Conservation (phyloP, 495 filamentous ascomycete species). For the Penicillium cosmopolitanum region DNA sequence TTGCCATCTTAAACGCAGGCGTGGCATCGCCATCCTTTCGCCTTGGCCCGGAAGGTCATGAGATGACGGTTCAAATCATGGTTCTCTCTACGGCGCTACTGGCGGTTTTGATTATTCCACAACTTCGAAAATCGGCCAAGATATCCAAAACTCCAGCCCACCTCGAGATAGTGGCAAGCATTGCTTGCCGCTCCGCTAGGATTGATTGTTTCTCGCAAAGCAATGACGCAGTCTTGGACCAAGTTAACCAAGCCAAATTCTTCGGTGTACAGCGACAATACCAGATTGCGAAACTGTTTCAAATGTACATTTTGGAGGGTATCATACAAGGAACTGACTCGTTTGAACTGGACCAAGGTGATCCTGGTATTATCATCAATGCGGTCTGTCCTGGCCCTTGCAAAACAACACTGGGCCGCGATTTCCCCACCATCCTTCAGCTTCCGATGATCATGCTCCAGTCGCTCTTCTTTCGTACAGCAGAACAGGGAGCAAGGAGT, state of each 20-base stretch:
- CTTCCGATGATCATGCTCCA: slow-evolving; percentile 8
- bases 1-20: slow-evolving; percentile 30
- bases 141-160: not conserved
- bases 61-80: slow-evolving; percentile 18
- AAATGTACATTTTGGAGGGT: slow-evolving; percentile 28
- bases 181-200: not conserved
- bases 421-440: not conserved
- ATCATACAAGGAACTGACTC: not conserved
- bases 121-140: not conserved
- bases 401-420: slow-evolving; percentile 3
- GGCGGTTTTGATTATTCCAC: slow-evolving; percentile 6
- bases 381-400: slow-evolving; percentile 21
- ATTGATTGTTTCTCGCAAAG: not conserved
- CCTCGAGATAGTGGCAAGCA: slow-evolving; percentile 5
- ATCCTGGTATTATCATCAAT: slow-evolving; percentile 22
- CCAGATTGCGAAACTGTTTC: slow-evolving; percentile 30
- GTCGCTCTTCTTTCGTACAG: slow-evolving; percentile 22
- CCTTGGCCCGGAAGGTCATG: slow-evolving; percentile 16
- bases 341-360: slow-evolving; percentile 17
- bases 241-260: slow-evolving; percentile 11
- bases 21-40: slow-evolving; percentile 11
- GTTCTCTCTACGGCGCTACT: slow-evolving; percentile 11
- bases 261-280: slow-evolving; percentile 22
- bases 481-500: slow-evolving; percentile 33
- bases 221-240: slow-evolving; percentile 1